phyloP scores from a whole-genome alignment of 768 basidiomycete genomes.

The Lentinula sp. region DNA sequence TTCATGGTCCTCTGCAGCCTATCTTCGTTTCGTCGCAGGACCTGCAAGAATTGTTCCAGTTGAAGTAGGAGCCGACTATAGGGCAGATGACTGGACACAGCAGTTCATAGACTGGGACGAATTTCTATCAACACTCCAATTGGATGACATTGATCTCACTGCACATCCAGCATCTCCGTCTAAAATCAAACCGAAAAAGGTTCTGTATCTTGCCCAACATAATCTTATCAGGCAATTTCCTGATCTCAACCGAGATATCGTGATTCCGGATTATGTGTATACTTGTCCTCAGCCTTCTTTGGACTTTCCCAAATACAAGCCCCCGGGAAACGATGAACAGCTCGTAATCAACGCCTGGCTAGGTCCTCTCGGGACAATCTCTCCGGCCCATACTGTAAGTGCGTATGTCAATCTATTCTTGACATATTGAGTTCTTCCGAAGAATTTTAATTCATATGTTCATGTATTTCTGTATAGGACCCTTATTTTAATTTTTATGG shows the following conservation, averaged over 20 bases:
- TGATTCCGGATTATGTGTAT: slow-evolving; percentile 88
- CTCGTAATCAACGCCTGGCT: slow-evolving; percentile 77
- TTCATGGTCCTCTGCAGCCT: slow-evolving; percentile 65
- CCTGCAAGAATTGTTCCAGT: slow-evolving; percentile 84
- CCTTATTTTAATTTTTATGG: slow-evolving; percentile 92
- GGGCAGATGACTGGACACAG: slow-evolving; percentile 77
- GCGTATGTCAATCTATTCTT: slow-evolving; percentile 6
- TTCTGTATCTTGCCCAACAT: slow-evolving; percentile 88
- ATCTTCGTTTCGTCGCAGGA: slow-evolving; percentile 69
- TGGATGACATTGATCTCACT: slow-evolving; percentile 21
- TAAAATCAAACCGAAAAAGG: slow-evolving; percentile 11
- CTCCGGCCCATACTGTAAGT: slow-evolving; percentile 82
- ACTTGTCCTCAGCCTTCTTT: slow-evolving; percentile 41
- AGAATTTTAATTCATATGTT: background rate
- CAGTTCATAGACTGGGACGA: slow-evolving; percentile 69
- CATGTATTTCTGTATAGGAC: slow-evolving; percentile 47
- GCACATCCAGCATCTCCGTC: background rate
- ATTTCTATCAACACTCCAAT: slow-evolving; percentile 51
- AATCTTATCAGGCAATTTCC: slow-evolving; percentile 84
- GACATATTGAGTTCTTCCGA: slow-evolving; percentile 4
- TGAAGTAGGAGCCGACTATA: slow-evolving; percentile 84
- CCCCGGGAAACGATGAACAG: slow-evolving; percentile 62
- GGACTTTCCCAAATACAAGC: slow-evolving; percentile 45
- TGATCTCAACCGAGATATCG: slow-evolving; percentile 62
- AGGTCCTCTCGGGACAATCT: slow-evolving; percentile 71